phyloP scores from a whole-genome alignment of 2,329 filamentous ascomycete genomes.

The Metarhizium robertsii region DNA sequence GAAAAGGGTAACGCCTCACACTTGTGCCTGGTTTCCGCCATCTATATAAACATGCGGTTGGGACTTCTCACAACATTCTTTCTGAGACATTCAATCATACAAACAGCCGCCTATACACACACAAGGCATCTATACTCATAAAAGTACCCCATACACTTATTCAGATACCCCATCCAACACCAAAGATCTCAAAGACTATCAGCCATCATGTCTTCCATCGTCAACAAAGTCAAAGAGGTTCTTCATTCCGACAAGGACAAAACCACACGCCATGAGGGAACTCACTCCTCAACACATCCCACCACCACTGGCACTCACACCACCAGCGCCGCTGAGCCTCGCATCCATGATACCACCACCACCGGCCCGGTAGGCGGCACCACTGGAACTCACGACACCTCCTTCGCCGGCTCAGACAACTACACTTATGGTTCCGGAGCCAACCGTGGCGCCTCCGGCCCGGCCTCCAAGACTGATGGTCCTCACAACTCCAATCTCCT shows the following conservation, averaged over 20 bases:
- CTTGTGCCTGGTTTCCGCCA: neutral
- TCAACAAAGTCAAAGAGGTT: constrained; percentile 52
- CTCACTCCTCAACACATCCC: constrained; percentile 4
- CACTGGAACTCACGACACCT: constrained; percentile 8
- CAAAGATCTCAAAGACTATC: neutral
- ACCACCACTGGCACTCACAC: constrained; percentile 5
- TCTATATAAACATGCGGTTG: constrained; percentile 6
- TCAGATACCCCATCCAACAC: neutral
- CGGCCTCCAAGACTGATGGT: constrained; percentile 25
- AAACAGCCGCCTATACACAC: neutral
- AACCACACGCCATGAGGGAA: constrained; percentile 9
- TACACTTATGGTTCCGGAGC: constrained; percentile 22
- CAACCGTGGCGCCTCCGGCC: constrained; percentile 12
- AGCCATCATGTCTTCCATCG: constrained; percentile 44
- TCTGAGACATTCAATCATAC: neutral
- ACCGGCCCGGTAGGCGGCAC: constrained; percentile 13
- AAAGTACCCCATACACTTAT: too few relatives aligned
- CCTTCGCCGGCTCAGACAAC: constrained; percentile 30
- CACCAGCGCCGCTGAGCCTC: constrained; percentile 38
- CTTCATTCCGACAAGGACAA: constrained; percentile 33
- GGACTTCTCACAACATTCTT: neutral
- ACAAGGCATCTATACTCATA: neutral
- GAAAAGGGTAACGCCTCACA: neutral
- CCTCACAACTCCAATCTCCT: constrained; percentile 36
- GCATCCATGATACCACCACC: constrained; percentile 27